These are phyloP conservation scores for Oryza glumipatula DNA, from an alignment of 176 grass and related monocot species.

Conservation along the genomic window DNA sequence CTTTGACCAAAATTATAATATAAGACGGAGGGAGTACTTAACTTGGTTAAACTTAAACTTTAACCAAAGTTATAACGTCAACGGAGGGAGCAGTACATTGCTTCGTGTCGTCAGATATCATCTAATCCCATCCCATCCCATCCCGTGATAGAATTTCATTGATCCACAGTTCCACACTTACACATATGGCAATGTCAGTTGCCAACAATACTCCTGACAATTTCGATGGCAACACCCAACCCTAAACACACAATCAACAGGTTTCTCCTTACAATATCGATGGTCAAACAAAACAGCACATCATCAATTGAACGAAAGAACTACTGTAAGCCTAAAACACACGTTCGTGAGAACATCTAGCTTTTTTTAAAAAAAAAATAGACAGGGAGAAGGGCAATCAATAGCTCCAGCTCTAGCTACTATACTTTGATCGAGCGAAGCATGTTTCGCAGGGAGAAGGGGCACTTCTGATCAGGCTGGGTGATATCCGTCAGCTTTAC, in stretches of 20 bases:
- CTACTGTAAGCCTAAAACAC: slow-evolving; percentile 23
- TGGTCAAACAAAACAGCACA: slow-evolving; percentile 30
- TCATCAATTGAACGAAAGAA: slow-evolving; percentile 48
- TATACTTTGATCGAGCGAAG: background rate
- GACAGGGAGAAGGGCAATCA: background rate
- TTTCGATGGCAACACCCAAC: slow-evolving; percentile 16
- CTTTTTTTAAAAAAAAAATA: background rate
- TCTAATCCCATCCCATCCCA: no score
- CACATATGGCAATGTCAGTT: background rate
- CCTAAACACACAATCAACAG: background rate
- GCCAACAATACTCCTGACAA: background rate
- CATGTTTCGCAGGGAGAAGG: background rate
- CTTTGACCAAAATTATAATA: no score
- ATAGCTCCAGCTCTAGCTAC: slow-evolving; percentile 26
- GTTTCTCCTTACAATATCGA: background rate
- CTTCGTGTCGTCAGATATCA: no score
- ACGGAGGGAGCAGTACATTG: no score
- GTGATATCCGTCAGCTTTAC: slow-evolving; percentile 1
- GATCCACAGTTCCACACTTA: background rate
- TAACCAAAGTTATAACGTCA: no score
- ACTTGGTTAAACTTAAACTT: no score
- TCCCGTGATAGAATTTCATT: background rate
- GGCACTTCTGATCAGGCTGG: slow-evolving; percentile 20
- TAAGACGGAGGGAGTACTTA: no score
- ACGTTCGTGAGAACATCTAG: background rate